Percentiles rank a stretch among this genome's conserved stretches.
These are phyloP conservation scores for Peribolospora baueri DNA, from an alignment of 768 basidiomycete species.

Conservation along the genomic window DNA sequence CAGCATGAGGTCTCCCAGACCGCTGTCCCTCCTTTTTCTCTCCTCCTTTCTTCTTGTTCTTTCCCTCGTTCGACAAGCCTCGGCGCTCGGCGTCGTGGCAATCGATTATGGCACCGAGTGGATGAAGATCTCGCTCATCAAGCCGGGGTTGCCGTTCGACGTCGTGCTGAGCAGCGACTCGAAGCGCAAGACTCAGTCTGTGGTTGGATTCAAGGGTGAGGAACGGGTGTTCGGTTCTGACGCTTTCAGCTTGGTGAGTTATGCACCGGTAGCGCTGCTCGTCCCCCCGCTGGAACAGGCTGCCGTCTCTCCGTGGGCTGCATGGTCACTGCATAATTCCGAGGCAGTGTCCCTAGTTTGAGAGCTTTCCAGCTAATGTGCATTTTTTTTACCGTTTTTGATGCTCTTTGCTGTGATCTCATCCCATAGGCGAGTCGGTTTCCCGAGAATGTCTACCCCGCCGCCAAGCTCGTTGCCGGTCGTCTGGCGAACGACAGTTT, in stretches of 20 bases:
- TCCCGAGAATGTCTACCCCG: constrained; percentile 25
- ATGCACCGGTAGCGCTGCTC: background rate
- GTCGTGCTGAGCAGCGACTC: constrained; percentile 90
- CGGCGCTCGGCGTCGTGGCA: constrained; percentile 39
- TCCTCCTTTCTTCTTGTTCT: background rate
- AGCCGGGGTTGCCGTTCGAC: constrained; percentile 82
- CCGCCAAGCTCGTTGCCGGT: constrained; percentile 26
- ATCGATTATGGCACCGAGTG: constrained; percentile 97
- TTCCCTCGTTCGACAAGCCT: background rate
- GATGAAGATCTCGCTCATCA: constrained; percentile 89
- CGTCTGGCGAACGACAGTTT: background rate
- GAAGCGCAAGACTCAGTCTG: constrained; percentile 76
- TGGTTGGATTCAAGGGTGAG: constrained; percentile 66
- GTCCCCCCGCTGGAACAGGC: background rate
- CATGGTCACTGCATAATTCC: no score
- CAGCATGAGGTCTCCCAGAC: background rate
- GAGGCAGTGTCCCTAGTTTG: no score
- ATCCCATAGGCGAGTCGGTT: background rate
- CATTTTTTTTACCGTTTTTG: background rate
- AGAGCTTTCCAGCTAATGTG: no score
- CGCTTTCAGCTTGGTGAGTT: constrained; percentile 59
- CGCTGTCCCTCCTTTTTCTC: background rate
- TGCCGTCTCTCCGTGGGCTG: background rate
- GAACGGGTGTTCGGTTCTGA: constrained; percentile 77
- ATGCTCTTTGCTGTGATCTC: background rate